Evolutionary conservation across 139 green algal species (phyloP).

Genomic region (Chlorella ohadii): DNA sequence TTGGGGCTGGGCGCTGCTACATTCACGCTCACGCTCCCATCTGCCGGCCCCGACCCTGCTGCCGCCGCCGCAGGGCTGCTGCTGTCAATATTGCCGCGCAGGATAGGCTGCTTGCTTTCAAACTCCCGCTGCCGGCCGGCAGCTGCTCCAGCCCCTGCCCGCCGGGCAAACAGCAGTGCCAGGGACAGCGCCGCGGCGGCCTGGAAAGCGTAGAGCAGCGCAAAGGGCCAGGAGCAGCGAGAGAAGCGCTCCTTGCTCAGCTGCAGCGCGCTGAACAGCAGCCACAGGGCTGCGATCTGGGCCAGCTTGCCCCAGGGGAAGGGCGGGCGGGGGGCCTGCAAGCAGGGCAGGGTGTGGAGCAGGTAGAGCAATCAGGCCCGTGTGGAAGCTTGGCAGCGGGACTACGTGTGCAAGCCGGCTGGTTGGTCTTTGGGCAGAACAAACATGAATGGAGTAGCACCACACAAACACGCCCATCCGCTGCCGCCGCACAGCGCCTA

Average conservation of each 20-base stretch:
- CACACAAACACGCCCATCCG: too few relatives aligned
- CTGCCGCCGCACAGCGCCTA: too few relatives aligned
- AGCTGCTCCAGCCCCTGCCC: not conserved
- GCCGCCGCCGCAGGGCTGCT: not conserved
- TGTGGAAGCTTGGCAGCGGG: too few relatives aligned
- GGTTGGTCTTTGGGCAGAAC: too few relatives aligned
- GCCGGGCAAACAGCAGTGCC: not conserved
- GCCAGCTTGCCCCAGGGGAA: not conserved
- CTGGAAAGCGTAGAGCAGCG: slow-evolving; percentile 21
- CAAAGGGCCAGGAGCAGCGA: slow-evolving; percentile 30
- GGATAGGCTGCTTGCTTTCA: not conserved
- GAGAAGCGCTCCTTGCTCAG: slow-evolving; percentile 26
- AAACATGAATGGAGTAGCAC: too few relatives aligned
- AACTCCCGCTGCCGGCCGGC: not conserved
- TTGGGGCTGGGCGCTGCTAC: too few relatives aligned
- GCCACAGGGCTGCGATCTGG: slow-evolving; percentile 37
- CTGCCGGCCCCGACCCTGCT: too few relatives aligned
- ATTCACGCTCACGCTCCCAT: too few relatives aligned
- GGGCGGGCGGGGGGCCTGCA: not conserved
- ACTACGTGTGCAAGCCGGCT: too few relatives aligned
- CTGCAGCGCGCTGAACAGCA: slow-evolving; percentile 11
- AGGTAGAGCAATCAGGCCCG: too few relatives aligned
- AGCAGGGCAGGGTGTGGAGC: not conserved
- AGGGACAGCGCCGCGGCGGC: not conserved
- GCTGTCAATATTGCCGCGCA: not conserved